Base-by-base conservation (phyloP, 208 protist species). In the Wallacemonas rigidus region DNA sequence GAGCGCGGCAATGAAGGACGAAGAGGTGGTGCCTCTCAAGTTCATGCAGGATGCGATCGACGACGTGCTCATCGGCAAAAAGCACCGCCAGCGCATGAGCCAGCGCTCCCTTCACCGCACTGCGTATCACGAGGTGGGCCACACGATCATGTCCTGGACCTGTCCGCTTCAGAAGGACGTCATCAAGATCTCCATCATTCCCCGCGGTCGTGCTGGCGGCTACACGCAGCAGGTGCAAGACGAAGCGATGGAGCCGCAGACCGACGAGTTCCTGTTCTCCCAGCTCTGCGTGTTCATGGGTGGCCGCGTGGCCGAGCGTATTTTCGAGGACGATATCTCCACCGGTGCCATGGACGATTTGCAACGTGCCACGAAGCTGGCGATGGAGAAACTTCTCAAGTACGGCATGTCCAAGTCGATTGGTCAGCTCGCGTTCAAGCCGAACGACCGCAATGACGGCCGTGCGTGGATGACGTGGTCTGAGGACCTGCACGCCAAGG, bases 81-180 rank as follows among this genome's bases (percentile, higher is more conserved):
- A 98, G 78, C 91, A 97, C 81, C 89, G 94, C 9, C 86, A 95
- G 77, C 85, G 94, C 47, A 98, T 98, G 94, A 91, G 86, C 61
- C 79, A 88, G n/a, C 40, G 56, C 4, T 93, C 94, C 3, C 69
- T 95, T 61, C 69, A 86, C 61, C 90, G 94, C 38, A 98, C 94
- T 9, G 98, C 98, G 0, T 99, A 99, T 71, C 98, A 99, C 87
- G 98, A 99, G 79, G 95, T 96, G 7, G 98, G 98, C 11, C 98
- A 99, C 82, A 96, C 96, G 38, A 87, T 99, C 45, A 97, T 99
- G 75, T 92, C 98, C 1, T 98, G 94, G 92, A 78, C 79, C 14
- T 87, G 75, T 45, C 88, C 94, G 8, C 70, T 94, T 39, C 94
- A 98, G 76, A 97, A 92, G 72, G 91, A 96, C 50, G 94, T 98